Percentiles rank a stretch among this genome's conserved stretches.
Evolutionary conservation across 768 basidiomycete genomes (phyloP).

Genomic region (Macrolepiota dolichaula): DNA sequence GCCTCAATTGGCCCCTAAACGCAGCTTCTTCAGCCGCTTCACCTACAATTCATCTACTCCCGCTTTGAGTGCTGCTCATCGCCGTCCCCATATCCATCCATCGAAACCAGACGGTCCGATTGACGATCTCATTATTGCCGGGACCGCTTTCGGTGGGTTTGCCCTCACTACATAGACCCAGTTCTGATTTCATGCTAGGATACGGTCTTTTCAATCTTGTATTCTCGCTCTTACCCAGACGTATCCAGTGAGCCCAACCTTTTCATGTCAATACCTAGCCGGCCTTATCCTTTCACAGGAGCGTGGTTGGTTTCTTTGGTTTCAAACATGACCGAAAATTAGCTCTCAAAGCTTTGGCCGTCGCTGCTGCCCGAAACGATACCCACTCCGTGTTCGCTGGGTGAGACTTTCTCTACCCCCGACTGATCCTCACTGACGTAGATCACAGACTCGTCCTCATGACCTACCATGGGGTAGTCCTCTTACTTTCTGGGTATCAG

Average conservation of each 20-base stretch:
- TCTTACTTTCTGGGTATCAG: conserved; percentile 71
- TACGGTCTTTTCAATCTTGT: conserved; percentile 79
- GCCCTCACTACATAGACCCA: conserved; percentile 15
- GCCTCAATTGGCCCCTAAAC: background rate
- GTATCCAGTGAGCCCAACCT: conserved; percentile 48
- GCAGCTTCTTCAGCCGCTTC: background rate
- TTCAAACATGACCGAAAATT: conserved; percentile 70
- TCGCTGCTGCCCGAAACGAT: conserved; percentile 64
- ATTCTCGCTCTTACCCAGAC: conserved; percentile 71
- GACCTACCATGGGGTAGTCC: conserved; percentile 73
- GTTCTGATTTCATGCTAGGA: conserved; percentile 22
- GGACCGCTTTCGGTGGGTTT: conserved; percentile 69
- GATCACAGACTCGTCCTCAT: conserved; percentile 63
- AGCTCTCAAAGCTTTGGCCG: conserved; percentile 64
- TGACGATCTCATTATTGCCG: conserved; percentile 72
- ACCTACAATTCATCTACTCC: conserved; percentile 12
- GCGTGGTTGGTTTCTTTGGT: conserved; percentile 72
- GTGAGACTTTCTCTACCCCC: conserved; percentile 30
- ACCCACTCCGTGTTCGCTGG: conserved; percentile 77
- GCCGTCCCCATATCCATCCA: conserved; percentile 13
- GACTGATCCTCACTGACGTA: background rate
- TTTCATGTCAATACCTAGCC: background rate
- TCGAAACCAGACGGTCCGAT: conserved; percentile 47
- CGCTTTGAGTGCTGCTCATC: conserved; percentile 16
- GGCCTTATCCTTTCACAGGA: conserved; percentile 30